Base-by-base conservation (phyloP, 306 rosid species). In the Purshia tridentata region DNA sequence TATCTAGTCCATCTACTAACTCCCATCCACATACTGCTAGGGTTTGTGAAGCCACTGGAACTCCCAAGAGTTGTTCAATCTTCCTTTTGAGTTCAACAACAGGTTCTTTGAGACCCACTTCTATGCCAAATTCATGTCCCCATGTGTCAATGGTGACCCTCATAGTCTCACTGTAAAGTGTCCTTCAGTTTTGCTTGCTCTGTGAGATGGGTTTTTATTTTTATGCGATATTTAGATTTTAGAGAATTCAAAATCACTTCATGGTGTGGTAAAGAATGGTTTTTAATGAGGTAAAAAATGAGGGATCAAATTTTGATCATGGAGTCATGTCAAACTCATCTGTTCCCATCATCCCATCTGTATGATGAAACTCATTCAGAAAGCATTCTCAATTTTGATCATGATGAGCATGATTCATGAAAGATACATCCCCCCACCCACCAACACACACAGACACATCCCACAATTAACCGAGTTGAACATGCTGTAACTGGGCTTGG, bases 1-100 rank as follows among this genome's bases (percentile, higher is more conserved):
- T 84, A 90, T 89, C 93, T 49, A 93, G 67, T 69, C 89, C 98
- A 75, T 93, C 97, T 15, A 91, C 3, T n/a, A 91, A 84, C 75
- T 93, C 98, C 88, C 90, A 87, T 44, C 88, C 98, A 41, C 62
- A 83, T 29, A 89, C 87, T 9, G 84, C 70, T 20, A 93, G 96
- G 67, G 79, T 47, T 66, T 89, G 98, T 57, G 87, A 86, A 80
- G 76, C 81, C 50, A 81, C 78, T 23, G 97, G 87, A 59, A 88
- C 78, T 54, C 83, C 87, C 67, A 86, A 67, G 57, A 83, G 73
- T 71, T 91, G 92, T 77, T 89, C 88, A 62, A 89, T 91, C 77
- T 86, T 87, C 72, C 65, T 81, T 72, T 93, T 91, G 71, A 93
- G 85, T 23, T 84, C 89, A 7, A 73, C 50, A 13, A 93, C 86